phyloP scores from a whole-genome alignment of 768 basidiomycete genomes.

The Mycena alexandri region DNA sequence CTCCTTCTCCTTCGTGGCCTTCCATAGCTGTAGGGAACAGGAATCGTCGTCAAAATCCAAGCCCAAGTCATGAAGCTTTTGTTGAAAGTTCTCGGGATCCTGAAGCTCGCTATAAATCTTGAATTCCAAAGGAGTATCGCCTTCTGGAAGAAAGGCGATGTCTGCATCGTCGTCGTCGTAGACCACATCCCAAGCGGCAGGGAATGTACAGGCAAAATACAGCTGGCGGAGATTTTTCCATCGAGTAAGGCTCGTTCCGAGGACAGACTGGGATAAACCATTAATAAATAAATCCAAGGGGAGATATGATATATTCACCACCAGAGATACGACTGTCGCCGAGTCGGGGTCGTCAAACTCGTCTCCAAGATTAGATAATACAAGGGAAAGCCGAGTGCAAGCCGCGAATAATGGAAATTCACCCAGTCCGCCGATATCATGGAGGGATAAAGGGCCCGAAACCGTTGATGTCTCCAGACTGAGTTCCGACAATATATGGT shows the following conservation, averaged over 20 bases:
- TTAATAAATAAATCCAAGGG: too few relatives aligned
- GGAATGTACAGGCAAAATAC: conserved; percentile 1
- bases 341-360: not conserved
- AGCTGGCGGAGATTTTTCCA: conserved; percentile 11
- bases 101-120: not conserved
- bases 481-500: conserved; percentile 4
- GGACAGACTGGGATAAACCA: not conserved
- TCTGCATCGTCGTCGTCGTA: conserved; percentile 42
- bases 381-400: conserved; percentile 19
- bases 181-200: not conserved
- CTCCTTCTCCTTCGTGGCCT: not conserved
- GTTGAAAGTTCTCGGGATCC: not conserved
- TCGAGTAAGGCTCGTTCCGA: not conserved
- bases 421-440: conserved; percentile 6
- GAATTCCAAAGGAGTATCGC: not conserved
- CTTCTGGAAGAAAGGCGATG: not conserved
- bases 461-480: conserved; percentile 1
- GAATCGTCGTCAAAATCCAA: conserved; percentile 1
- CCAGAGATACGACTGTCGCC: not conserved
- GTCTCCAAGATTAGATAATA: not conserved
- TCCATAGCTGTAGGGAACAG: conserved; percentile 11
- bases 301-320: not conserved
- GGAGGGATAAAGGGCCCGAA: not conserved
- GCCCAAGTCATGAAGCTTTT: not conserved
- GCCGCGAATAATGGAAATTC: conserved; percentile 6